Percentiles rank a stretch among this genome's conserved stretches.
Evolutionary conservation across 2,329 filamentous ascomycete species (phyloP).

Genomic region (Stemphylium beticola): DNA sequence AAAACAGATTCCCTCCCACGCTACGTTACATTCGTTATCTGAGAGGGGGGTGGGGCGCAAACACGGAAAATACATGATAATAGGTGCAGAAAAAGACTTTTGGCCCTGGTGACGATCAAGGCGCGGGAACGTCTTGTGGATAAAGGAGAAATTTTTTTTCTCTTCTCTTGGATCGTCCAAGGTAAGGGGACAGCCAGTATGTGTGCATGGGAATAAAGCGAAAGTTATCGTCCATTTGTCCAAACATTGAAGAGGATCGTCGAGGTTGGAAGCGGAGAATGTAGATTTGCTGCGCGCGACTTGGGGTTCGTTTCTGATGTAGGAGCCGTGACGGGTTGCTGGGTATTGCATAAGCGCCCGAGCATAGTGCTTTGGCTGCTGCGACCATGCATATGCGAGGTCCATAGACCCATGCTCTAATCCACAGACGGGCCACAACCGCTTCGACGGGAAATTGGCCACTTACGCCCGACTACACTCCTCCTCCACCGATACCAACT

Average conservation of each 20-base stretch:
- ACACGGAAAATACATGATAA: too few relatives aligned
- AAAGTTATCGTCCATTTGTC: background rate
- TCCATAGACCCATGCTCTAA: constrained; percentile 20
- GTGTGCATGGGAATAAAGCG: background rate
- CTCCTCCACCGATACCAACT: constrained; percentile 5
- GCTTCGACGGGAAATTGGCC: constrained; percentile 7
- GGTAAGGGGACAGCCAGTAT: background rate
- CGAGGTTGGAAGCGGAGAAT: background rate
- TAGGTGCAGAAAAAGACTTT: background rate
- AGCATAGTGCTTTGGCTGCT: constrained; percentile 18
- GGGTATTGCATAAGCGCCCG: constrained; percentile 31
- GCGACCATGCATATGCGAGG: constrained; percentile 22
- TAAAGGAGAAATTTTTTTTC: background rate
- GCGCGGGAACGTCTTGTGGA: background rate
- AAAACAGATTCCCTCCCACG: constrained; percentile 27
- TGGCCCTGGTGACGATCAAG: background rate
- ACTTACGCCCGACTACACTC: background rate
- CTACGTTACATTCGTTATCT: constrained; percentile 32
- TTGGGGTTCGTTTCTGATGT: background rate
- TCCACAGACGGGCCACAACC: constrained; percentile 6
- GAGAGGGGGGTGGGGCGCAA: background rate
- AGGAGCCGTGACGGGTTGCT: constrained; percentile 13
- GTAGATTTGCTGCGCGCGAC: background rate
- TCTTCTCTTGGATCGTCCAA: background rate
- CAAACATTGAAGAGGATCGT: background rate